Conservation (phyloP, 139 green algal species). For the Chlorella sp. region DNA sequence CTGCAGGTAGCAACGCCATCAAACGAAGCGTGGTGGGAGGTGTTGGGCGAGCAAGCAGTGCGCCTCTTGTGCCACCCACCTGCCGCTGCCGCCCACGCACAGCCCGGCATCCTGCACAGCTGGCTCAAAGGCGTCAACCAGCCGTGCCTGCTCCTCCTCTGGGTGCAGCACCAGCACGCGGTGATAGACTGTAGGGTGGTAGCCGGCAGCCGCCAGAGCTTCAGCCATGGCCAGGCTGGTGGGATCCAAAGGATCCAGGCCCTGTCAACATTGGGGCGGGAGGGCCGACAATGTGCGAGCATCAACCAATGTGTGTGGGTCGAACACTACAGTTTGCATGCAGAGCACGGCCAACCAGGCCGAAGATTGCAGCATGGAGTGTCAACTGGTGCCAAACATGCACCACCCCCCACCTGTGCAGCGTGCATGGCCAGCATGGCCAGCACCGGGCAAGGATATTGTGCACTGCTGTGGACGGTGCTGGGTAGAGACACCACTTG, state of each 20-base stretch:
- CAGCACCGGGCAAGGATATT: constrained; percentile 17
- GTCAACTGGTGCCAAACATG: no score
- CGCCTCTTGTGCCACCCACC: no score
- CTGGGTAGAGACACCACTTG: not conserved
- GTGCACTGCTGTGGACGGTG: no score
- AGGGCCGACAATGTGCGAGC: no score
- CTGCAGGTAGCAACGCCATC: no score
- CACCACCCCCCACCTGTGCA: not conserved
- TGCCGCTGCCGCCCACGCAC: not conserved
- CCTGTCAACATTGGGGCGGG: not conserved
- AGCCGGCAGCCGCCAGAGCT: not conserved
- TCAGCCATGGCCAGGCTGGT: constrained; percentile 15
- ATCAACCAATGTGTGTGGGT: no score
- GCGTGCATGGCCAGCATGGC: not conserved
- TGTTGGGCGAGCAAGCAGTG: not conserved
- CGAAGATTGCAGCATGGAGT: no score
- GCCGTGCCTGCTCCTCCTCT: not conserved
- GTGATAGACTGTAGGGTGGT: not conserved
- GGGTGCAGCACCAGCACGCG: not conserved
- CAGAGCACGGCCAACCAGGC: not conserved
- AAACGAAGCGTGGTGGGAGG: not conserved
- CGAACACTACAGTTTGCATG: no score
- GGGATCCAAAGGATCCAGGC: not conserved
- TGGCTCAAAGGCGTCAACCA: not conserved
- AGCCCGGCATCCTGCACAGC: not conserved